Evolutionary conservation across 1,284 basidiomycete species (phyloP), one percentile per base, ranked within the genome.

Genomic region (Leccinum pachyderme): DNA sequence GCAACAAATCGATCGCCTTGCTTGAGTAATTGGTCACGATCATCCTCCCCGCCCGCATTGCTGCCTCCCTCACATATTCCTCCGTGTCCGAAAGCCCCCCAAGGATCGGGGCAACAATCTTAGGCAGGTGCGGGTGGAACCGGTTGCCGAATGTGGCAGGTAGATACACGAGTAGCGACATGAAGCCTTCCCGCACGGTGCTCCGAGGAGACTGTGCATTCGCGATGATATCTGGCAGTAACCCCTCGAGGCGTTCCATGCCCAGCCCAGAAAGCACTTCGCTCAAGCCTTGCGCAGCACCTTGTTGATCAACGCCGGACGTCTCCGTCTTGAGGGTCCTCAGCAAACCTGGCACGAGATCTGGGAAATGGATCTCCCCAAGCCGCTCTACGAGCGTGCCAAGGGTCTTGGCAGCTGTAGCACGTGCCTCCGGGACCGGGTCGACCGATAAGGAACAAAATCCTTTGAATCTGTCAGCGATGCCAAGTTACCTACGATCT

Each of bases 21-120:
- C 70, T 84, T 27, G 94, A 91, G 76, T 99, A 98, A 73, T 98
- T 98, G 57, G 88, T 90, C 60, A 99, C 93, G 63, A 99, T 91
- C 95, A 99, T 99, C 62, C 96, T 84, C 59, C 96, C 96, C n/a
- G 97, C 96, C 37, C 93, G 86, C 95, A 99, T 98, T 5, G 96
- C 95, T 13, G 96, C 95, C 60, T 98, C 94, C 46, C 95, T 82
- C 6, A 95, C 93, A 66, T 90, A 94, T 75, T 99, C 97, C 63
- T 96, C 95, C 5, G 87, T 81, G 71, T 99, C 97, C 0, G 96
- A 91, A 41, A 99, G 77, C 65, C 97, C 97, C 55, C 85, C 86
- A 48, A 99, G 80, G 64, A 99, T 97, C 0, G 96, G 97, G 8
- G 89, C 79, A 51, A 99, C 93, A 67, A 99, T 97, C 70, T 95